Evolutionary conservation across 768 basidiomycete species (phyloP).

Genomic region (Dentipellis fragilis): DNA sequence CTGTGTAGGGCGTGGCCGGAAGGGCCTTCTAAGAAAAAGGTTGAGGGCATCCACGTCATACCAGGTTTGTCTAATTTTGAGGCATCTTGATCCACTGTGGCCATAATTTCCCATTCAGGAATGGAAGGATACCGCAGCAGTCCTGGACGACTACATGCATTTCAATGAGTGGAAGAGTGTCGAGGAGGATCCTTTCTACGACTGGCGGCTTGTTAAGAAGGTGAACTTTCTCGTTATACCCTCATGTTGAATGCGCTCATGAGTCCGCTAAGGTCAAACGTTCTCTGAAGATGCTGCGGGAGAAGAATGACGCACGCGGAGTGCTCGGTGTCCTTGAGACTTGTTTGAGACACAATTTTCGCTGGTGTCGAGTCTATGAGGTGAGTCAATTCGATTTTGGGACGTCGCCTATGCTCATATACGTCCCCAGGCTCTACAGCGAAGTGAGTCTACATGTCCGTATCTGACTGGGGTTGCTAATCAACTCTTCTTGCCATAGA

Average conservation of each 20-base stretch:
- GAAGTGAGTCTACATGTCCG: constrained; percentile 37
- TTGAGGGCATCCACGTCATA: constrained; percentile 70
- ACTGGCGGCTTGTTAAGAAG: constrained; percentile 80
- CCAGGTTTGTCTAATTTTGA: constrained; percentile 32
- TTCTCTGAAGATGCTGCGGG: constrained; percentile 62
- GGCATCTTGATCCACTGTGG: not conserved
- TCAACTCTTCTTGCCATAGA: constrained; percentile 33
- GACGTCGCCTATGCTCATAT: constrained; percentile 4
- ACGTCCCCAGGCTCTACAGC: constrained; percentile 63
- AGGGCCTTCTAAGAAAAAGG: constrained; percentile 65
- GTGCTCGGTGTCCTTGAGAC: constrained; percentile 87
- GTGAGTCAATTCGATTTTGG: constrained; percentile 21
- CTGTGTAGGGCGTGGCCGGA: constrained; percentile 69
- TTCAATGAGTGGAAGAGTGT: constrained; percentile 87
- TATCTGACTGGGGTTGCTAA: not conserved
- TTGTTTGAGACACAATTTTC: constrained; percentile 88
- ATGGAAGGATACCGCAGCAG: constrained; percentile 78
- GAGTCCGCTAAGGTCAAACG: constrained; percentile 43
- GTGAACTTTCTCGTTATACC: constrained; percentile 22
- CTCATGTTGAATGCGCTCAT: not conserved
- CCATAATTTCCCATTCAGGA: constrained; percentile 34
- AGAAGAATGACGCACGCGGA: constrained; percentile 73
- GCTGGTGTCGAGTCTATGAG: constrained; percentile 83
- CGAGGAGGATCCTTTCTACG: constrained; percentile 87
- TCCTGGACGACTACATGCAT: constrained; percentile 70